Evolutionary conservation across 108 stramenopile species (phyloP).

Genomic region (Stephanodiscus triporus): DNA sequence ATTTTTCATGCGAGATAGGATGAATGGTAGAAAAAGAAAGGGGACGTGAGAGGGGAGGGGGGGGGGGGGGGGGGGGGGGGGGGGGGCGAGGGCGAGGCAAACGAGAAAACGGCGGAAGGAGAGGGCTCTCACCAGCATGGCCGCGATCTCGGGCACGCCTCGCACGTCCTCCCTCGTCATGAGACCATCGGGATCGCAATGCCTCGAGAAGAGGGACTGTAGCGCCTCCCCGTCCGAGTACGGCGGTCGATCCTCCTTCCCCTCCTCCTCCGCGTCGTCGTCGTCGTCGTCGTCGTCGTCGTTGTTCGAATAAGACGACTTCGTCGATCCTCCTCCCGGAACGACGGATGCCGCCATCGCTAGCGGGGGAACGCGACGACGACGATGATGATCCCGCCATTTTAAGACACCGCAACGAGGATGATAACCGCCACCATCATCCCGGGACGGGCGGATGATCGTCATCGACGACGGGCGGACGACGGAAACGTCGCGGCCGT

Average conservation of each 20-base stretch:
- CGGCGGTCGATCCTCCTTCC: too few species aligned
- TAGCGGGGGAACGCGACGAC: too few species aligned
- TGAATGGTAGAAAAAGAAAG: not conserved
- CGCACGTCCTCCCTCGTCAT: constrained; percentile 55
- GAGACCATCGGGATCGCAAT: constrained; percentile 59
- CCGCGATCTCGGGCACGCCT: constrained; percentile 55
- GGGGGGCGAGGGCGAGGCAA: not conserved
- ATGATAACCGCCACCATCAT: too few species aligned
- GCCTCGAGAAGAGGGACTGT: constrained; percentile 52
- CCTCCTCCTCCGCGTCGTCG: not conserved
- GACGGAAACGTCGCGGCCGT: too few species aligned
- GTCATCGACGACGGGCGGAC: too few species aligned
- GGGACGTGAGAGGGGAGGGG: not conserved
- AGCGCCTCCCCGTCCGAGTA: constrained; percentile 37
- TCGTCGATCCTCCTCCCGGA: too few species aligned
- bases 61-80: not conserved
- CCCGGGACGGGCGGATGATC: too few species aligned
- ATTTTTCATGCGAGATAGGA: not conserved
- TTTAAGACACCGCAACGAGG: too few species aligned
- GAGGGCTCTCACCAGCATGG: constrained; percentile 60
- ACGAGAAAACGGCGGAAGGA: not conserved
- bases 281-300: too few species aligned
- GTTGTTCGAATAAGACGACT: too few species aligned
- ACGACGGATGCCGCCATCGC: too few species aligned
- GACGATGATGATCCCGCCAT: too few species aligned